phyloP scores from a whole-genome alignment of 2,329 filamentous ascomycete genomes.

The Hypoxylon rubiginosum region DNA sequence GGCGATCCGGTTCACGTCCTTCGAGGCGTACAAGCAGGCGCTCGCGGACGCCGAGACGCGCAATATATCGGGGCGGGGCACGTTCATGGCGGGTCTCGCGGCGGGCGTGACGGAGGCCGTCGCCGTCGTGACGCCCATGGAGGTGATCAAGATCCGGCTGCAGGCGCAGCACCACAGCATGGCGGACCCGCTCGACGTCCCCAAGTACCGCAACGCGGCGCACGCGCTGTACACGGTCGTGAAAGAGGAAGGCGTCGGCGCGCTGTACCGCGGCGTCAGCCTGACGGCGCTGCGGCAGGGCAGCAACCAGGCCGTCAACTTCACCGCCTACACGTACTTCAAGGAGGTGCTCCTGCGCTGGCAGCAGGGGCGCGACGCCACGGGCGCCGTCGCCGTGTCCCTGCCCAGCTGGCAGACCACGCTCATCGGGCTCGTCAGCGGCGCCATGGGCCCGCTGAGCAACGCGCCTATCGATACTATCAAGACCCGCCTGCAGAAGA shows the following conservation, averaged over 20 bases:
- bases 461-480: constrained; percentile 99
- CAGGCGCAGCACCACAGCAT: constrained; percentile 98
- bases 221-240: constrained; percentile 87
- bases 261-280: constrained; percentile 92
- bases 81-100: constrained; percentile 75
- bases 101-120: constrained; percentile 98
- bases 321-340: constrained; percentile 96
- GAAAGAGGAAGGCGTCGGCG: constrained; percentile 88
- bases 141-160: constrained; percentile 98
- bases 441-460: constrained; percentile 94
- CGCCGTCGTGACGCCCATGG: constrained; percentile 97
- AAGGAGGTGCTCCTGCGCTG: constrained; percentile 80
- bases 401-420: constrained; percentile 93
- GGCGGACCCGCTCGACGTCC: constrained; percentile 94
- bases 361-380: constrained; percentile 70
- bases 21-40: constrained; percentile 92
- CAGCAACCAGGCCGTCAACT: constrained; percentile 98
- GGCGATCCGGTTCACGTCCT: constrained; percentile 98
- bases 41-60: constrained; percentile 79
- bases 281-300: constrained; percentile 95
- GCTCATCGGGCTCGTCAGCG: constrained; percentile 88
- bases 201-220: constrained; percentile 97
- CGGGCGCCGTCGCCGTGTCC: constrained; percentile 53
- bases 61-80: constrained; percentile 76
- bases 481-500: constrained; percentile 96